Percentiles rank a stretch among this genome's conserved stretches.
Evolutionary conservation across 495 filamentous ascomycete species (phyloP).

Genomic region (Bryoglossum gracile): DNA sequence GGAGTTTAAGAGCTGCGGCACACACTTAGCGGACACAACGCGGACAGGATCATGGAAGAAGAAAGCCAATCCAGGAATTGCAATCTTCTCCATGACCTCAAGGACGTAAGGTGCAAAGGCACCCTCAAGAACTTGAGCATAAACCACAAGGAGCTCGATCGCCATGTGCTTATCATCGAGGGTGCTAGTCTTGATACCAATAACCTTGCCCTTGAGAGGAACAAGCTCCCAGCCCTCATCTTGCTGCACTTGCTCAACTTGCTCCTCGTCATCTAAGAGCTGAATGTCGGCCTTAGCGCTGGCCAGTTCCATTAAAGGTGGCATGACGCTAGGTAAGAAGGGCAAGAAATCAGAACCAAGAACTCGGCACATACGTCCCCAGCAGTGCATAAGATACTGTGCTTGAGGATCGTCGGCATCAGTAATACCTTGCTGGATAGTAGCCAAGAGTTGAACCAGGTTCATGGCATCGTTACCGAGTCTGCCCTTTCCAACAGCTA

Average conservation of each 20-base stretch:
- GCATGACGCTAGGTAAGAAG: conserved; percentile 89
- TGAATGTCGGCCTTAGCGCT: conserved; percentile 97
- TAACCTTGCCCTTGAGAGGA: conserved; percentile 91
- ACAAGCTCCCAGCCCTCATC: conserved; percentile 99
- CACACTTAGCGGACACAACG: conserved; percentile 87
- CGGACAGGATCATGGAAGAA: conserved; percentile 99
- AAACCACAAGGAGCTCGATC: conserved; percentile 93
- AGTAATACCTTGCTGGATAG: conserved; percentile 78
- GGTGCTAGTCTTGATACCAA: conserved; percentile 94
- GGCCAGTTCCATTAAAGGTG: conserved; percentile 82
- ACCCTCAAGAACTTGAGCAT: conserved; percentile 86
- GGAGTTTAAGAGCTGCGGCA: conserved; percentile 89
- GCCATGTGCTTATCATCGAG: conserved; percentile 99
- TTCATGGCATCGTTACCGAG: conserved; percentile 81
- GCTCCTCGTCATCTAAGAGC: conserved; percentile 89
- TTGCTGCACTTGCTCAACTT: conserved; percentile 84
- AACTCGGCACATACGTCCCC: conserved; percentile 97
- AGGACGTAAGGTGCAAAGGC: conserved; percentile 88
- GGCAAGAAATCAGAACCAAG: conserved; percentile 85
- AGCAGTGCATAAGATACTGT: conserved; percentile 96
- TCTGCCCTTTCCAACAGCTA: conserved; percentile 89
- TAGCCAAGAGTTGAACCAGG: conserved; percentile 77
- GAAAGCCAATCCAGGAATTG: conserved; percentile 87
- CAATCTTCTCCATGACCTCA: conserved; percentile 94
- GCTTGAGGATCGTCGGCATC: conserved; percentile 95